Evolutionary conservation across 805 yeast genomes (phyloP), one percentile per base, ranked within the genome.

Genomic region (Candida chauliodis): DNA sequence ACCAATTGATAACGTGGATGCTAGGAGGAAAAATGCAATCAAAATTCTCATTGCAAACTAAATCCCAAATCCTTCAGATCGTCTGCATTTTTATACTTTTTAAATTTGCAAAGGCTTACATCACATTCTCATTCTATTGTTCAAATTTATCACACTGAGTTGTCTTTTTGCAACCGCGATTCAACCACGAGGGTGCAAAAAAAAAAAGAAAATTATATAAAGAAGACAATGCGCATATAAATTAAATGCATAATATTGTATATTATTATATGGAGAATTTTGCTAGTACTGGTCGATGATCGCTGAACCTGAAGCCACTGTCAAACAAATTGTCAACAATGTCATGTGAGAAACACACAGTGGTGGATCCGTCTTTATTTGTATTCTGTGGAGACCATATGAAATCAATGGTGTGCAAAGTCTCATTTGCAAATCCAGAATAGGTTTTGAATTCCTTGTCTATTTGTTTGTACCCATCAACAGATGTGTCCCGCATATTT

Each of bases 201-300:
- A 8, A 15, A 16, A 21, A 21, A 21, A 27, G 7, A 15, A 16
- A 27, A 8, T 27, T 27, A 16, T 27, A 8, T 27, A 7, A 16
- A 15, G 7, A 8, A 8, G 10, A 8, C 10, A 27, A 7, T 7
- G 17, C 10, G 19, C 30, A 10, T 10, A 27, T 15, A 27, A 16
- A 15, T 27, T 15, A 7, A 27, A 8, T 27, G 19, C 30, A 16
- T 16, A 27, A 23, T 23, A 23, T 11, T 11, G 26, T 16, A 8
- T 15, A 27, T 15, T 27, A 15, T 9, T 27, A 16, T 27, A 27
- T 16, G 9, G 24, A 27, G 10, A 8, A 21, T 21, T 21, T 21
- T 21, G 40, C 31, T 10, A 21, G 10, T 3, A 73, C 55, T 0
- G 78, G 77, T 36, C 78, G 53, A 44, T 73, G 78, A 49, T 74